Base-by-base conservation (phyloP, 768 basidiomycete species). In the Suillus alpinus region DNA sequence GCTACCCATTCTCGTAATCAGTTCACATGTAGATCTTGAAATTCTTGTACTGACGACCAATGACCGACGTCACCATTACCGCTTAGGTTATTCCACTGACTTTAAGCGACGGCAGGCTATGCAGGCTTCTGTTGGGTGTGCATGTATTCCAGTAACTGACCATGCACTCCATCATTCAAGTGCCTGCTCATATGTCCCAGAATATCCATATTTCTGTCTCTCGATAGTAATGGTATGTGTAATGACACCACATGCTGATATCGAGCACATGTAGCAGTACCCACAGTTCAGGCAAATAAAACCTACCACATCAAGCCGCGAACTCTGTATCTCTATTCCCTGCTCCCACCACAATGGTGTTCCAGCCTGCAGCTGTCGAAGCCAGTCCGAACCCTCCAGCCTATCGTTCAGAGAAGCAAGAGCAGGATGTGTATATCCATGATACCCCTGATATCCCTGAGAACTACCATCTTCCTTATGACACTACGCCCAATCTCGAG, bases 401-500 rank as follows among this genome's bases (percentile, higher is more conserved):
- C 20, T 63, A 63, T 10, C 16, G 57, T 6, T 20, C 63, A 29
- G 60, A 67, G 26, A 16, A 53, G 1, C 6, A 63, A 1, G 55
- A 59, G n/a, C 40, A 14, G 9, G 65, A 59, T 1, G 2, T 40
- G 29, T 12, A 44, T 31, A 40, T n/a, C n/a, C n/a, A n/a, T n/a
- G n/a, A n/a, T n/a, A n/a, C n/a, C n/a, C n/a, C n/a, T n/a, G n/a
- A n/a, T n/a, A n/a, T 52, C 1, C 68, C 66, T 0, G 73, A 68
- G n/a, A 60, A 66, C 16, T 46, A 44, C 18, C 40, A 64, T 26
- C 65, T 73, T 39, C 46, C n/a, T 3, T 69, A 73, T 39, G 71
- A 65, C 1, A 47, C 66, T 9, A 20, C 56, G 6, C 72, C 73
- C 0, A 73, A 73, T 62, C 37, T 73, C 16, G 72, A 73, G 65